Percentiles rank a stretch among this genome's conserved stretches.
phyloP scores from a whole-genome alignment of 2,329 filamentous ascomycete species.

The Arthrobotrys entomopaga region DNA sequence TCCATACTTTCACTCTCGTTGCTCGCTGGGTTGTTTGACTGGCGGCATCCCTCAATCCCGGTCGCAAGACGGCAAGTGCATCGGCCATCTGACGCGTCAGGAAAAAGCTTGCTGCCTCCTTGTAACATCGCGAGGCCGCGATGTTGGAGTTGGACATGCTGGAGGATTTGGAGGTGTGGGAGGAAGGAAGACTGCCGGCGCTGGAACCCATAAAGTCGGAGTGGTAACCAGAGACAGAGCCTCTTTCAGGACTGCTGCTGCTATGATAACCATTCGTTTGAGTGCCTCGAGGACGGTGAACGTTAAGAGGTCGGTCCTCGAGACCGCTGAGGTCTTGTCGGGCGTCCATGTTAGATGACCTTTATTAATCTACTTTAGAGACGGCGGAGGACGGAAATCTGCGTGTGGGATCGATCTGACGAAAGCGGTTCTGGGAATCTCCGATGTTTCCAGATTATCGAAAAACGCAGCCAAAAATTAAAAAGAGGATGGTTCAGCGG shows the following conservation, averaged over 20 bases:
- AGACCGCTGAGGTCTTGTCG: constrained; percentile 40
- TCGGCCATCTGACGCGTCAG: constrained; percentile 92
- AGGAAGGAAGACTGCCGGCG: constrained; percentile 43
- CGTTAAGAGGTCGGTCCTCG: constrained; percentile 50
- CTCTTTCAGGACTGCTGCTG: constrained; percentile 51
- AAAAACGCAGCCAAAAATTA: not conserved
- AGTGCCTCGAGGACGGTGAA: constrained; percentile 34
- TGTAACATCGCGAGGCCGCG: constrained; percentile 83
- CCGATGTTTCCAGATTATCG: constrained; percentile 26
- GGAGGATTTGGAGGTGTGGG: constrained; percentile 45
- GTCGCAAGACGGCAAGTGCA: constrained; percentile 83
- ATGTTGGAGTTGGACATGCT: constrained; percentile 44
- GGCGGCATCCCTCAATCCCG: constrained; percentile 74
- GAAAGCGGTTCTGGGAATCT: constrained; percentile 44
- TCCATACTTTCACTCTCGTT: constrained; percentile 95
- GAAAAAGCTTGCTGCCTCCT: constrained; percentile 92
- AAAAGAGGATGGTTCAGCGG: not conserved
- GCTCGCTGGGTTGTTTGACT: constrained; percentile 78
- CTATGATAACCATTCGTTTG: constrained; percentile 48
- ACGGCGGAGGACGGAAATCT: constrained; percentile 13
- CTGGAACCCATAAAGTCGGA: constrained; percentile 54
- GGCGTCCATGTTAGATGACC: constrained; percentile 40
- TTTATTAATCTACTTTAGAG: constrained; percentile 15
- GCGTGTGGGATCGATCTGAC: constrained; percentile 25
- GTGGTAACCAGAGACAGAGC: constrained; percentile 40